phyloP scores from a whole-genome alignment of 768 basidiomycete species.

The Boletus sensibilis region DNA sequence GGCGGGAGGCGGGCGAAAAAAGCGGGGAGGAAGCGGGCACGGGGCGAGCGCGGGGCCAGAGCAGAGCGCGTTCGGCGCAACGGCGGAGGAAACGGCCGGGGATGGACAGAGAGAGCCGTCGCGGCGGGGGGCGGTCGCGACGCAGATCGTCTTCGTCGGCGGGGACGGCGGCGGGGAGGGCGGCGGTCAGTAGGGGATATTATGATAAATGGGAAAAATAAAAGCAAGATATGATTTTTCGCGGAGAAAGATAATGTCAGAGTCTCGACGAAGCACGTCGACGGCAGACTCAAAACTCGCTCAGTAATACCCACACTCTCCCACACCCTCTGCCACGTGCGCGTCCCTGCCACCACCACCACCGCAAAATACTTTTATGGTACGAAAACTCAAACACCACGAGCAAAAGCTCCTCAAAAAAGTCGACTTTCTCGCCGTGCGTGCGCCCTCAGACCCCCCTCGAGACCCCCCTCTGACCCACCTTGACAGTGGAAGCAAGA shows the following conservation, averaged over 20 bases:
- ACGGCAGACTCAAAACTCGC: slow-evolving; percentile 30
- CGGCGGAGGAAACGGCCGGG: slow-evolving; percentile 4
- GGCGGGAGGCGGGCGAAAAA: slow-evolving; percentile 8
- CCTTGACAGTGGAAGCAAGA: slow-evolving; percentile 89
- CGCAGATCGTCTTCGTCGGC: slow-evolving; percentile 16
- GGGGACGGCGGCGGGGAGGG: background rate
- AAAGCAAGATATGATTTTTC: slow-evolving; percentile 32
- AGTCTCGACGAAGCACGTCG: slow-evolving; percentile 29
- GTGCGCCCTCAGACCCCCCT: slow-evolving; percentile 24
- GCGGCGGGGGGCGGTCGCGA: slow-evolving; percentile 13
- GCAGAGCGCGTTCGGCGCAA: slow-evolving; percentile 3
- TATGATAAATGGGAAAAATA: slow-evolving; percentile 15
- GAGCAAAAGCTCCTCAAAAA: slow-evolving; percentile 94
- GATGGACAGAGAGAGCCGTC: slow-evolving; percentile 6
- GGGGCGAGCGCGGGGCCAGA: background rate
- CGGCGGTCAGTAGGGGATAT: slow-evolving; percentile 3
- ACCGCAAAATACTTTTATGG: slow-evolving; percentile 44
- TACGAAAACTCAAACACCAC: slow-evolving; percentile 94
- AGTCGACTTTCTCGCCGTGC: slow-evolving; percentile 92
- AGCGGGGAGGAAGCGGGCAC: background rate
- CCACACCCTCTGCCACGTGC: slow-evolving; percentile 35
- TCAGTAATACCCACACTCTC: slow-evolving; percentile 22
- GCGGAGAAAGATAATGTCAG: slow-evolving; percentile 27
- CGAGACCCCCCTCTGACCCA: background rate
- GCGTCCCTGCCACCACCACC: slow-evolving; percentile 3